Conservation (phyloP, 495 filamentous ascomycete genomes). For the Hypoxylon lenormandii region DNA sequence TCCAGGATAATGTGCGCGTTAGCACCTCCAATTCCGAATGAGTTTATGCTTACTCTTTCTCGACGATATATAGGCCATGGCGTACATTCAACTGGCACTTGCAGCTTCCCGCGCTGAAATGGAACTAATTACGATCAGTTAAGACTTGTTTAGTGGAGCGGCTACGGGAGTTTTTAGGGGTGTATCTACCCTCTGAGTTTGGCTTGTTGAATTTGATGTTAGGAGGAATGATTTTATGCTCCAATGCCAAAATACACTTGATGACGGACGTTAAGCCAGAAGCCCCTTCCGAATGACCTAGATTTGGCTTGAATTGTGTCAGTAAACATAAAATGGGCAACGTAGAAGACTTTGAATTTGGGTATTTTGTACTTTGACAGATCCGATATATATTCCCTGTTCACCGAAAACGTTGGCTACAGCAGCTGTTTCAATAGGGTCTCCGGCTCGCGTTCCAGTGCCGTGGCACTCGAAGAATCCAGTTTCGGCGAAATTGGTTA, state of each 20-base stretch:
- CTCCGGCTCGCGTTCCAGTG: conserved; percentile 45
- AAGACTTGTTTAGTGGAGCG: background rate
- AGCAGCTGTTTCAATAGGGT: conserved; percentile 50
- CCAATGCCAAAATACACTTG: background rate
- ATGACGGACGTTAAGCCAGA: background rate
- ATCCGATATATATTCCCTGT: background rate
- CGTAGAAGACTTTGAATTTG: too few relatives aligned
- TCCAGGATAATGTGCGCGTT: too few relatives aligned
- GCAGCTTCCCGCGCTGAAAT: background rate
- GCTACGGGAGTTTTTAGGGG: too few relatives aligned
- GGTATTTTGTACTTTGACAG: background rate
- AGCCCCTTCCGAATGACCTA: background rate
- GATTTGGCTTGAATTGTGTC: background rate
- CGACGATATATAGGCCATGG: background rate
- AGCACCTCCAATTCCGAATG: background rate
- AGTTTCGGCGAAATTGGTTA: conserved; percentile 54
- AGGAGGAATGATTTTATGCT: background rate
- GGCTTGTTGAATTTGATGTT: background rate
- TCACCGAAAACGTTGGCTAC: conserved; percentile 32
- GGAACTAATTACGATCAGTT: background rate
- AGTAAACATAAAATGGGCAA: background rate
- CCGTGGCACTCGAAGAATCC: conserved; percentile 46
- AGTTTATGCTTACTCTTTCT: background rate
- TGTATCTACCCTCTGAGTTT: background rate
- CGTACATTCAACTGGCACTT: background rate